Evolutionary conservation across 345 rosid genomes (phyloP), one percentile per base, ranked within the genome.

Genomic region (Populus tremula): DNA sequence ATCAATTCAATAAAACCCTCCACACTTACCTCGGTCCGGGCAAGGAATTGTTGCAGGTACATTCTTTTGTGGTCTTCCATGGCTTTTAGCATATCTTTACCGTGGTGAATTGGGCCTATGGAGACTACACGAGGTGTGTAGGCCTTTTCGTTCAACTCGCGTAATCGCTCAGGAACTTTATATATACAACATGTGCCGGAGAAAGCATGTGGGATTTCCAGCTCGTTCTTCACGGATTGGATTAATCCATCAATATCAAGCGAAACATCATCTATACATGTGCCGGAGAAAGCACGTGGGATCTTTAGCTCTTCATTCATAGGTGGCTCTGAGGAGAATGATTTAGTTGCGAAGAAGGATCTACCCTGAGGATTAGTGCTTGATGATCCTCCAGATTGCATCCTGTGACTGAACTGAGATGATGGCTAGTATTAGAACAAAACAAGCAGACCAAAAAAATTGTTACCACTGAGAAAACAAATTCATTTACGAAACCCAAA

Each of bases 11-110:
- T 65, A 20, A 64, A 43, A 4, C 16, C 33, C 1, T 50, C 69
- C 5, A 70, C 25, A 4, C 62, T 39, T 12, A 25, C 66, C 64
- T 11, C 17, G 20, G n/a, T 53, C n/a, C 21, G 53, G 21, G 18
- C 29, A 62, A 67, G 49, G 49, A 70, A 47, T 18, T 64, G 25
- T 20, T n/a, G 16, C 27, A 77, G 31, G 18, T 54, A 69, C 54
- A 36, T 72, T 47, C 54, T 43, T 29, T 78, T 72, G 14, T 71
- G 76, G 71, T 62, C 71, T 64, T 78, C 72, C 81, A 78, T 71
- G 18, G 50, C 41, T 14, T 18, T 2, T 4, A 36, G 36, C 39
- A 59, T 6, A 3, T 36, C 2, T 7, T 72, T 36, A 3, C 67
- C 65, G 12, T 38, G 50, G 38, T 70, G 73, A 47, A 70, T 8